Percentiles rank a stretch among this genome's conserved stretches.
Evolutionary conservation across 768 basidiomycete species (phyloP).

Genomic region (Hemileccinum rubropunctum): DNA sequence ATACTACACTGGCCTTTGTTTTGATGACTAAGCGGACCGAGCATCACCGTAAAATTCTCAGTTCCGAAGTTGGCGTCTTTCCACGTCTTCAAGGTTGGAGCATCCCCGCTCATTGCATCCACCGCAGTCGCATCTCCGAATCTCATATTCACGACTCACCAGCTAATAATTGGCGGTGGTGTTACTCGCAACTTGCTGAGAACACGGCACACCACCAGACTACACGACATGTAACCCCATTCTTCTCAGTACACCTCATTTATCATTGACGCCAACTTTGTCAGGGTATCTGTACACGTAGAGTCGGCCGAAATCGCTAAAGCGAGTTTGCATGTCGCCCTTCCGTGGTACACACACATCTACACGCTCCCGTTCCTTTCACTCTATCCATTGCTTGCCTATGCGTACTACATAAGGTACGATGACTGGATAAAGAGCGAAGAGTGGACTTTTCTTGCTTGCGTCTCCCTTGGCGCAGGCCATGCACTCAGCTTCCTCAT

Average conservation of each 20-base stretch:
- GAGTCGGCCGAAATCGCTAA: conserved; percentile 65
- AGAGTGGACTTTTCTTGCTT: conserved; percentile 97
- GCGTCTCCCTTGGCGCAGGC: conserved; percentile 76
- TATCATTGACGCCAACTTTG: neutral
- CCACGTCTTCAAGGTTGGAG: neutral
- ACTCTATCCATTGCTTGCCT: conserved; percentile 79
- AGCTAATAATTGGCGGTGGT: conserved; percentile 3
- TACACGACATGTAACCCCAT: conserved; percentile 19
- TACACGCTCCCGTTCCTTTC: conserved; percentile 78
- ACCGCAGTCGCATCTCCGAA: too few species aligned
- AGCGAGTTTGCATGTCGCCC: conserved; percentile 62
- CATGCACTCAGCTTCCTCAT: conserved; percentile 92
- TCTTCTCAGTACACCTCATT: neutral
- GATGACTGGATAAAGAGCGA: conserved; percentile 89
- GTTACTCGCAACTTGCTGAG: neutral
- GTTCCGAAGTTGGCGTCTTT: neutral
- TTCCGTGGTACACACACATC: conserved; percentile 68
- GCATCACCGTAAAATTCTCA: neutral
- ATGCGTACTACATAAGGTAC: conserved; percentile 90
- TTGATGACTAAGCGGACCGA: conserved; percentile 20
- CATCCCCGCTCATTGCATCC: too few species aligned
- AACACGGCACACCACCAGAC: conserved; percentile 3
- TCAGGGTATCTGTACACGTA: conserved; percentile 48
- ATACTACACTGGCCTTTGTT: neutral
- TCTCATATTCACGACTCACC: neutral